Evolutionary conservation across 106 monocot species (phyloP).

Genomic region (Hemerocallis citrina): DNA sequence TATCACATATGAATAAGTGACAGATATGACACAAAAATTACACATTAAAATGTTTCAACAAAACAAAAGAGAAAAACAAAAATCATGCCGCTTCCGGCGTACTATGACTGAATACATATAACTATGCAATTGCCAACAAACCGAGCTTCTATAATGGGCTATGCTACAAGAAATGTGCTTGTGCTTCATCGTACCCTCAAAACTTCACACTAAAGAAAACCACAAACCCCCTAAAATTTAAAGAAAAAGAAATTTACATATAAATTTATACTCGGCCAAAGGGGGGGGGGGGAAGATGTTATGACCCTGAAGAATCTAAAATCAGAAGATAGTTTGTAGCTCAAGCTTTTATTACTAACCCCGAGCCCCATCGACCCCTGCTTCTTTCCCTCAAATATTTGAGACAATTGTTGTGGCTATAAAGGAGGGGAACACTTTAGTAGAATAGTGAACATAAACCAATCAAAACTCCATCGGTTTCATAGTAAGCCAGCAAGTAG

Average conservation of each 20-base stretch:
- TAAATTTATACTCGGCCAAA: constrained; percentile 3
- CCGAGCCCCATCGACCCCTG: background rate
- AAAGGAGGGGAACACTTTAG: background rate
- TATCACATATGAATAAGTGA: too few species aligned
- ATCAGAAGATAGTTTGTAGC: background rate
- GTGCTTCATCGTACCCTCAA: background rate
- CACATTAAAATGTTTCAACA: too few species aligned
- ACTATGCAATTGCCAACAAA: background rate
- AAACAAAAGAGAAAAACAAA: too few species aligned
- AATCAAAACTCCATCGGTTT: constrained; percentile 3
- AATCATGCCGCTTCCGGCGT: too few species aligned
- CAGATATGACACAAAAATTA: too few species aligned
- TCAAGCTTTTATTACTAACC: constrained; percentile 14
- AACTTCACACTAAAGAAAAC: constrained; percentile 2
- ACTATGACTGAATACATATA: background rate
- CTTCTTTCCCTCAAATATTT: background rate
- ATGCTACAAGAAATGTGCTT: background rate
- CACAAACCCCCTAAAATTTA: constrained; percentile 1
- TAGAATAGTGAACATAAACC: constrained; percentile 4
- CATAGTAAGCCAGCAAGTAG: constrained; percentile 83
- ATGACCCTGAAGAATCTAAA: constrained; percentile 32
- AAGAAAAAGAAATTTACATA: constrained; percentile 5
- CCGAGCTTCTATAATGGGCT: background rate
- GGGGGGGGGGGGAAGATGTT: constrained; percentile 9
- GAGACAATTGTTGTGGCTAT: background rate